Evolutionary conservation across 768 basidiomycete species (phyloP).

Genomic region (Russula sp.): DNA sequence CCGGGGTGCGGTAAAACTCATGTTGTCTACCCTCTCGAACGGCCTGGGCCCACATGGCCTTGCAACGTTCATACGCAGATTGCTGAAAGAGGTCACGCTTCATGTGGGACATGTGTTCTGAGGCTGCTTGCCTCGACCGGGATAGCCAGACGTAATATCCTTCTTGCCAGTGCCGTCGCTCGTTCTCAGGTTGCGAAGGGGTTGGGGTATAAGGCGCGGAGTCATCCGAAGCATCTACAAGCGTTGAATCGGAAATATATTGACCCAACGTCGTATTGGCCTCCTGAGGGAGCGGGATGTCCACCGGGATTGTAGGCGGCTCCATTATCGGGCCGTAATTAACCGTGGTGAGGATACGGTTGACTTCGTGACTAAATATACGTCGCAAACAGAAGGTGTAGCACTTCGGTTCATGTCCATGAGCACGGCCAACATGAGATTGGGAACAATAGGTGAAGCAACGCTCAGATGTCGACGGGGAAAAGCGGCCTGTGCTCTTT

Average conservation of each 20-base stretch:
- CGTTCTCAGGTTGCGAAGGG: conserved; percentile 26
- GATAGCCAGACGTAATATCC: conserved; percentile 74
- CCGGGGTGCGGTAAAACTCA: conserved; percentile 16
- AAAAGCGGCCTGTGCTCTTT: conserved; percentile 26
- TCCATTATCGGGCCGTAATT: conserved; percentile 15
- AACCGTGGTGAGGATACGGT: conserved; percentile 24
- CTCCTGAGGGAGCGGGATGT: conserved; percentile 20
- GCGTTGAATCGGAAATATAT: conserved; percentile 30
- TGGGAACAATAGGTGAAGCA: conserved; percentile 36
- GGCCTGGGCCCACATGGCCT: conserved; percentile 46
- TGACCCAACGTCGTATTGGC: conserved; percentile 23
- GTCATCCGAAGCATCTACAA: conserved; percentile 4
- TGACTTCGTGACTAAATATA: conserved; percentile 35
- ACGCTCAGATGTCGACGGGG: conserved; percentile 32
- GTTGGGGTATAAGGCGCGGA: conserved; percentile 11
- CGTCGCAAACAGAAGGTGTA: conserved; percentile 35
- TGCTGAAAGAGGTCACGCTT: conserved; percentile 49
- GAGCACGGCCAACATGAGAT: conserved; percentile 29
- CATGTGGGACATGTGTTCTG: conserved; percentile 58
- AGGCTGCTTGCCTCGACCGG: conserved; percentile 44
- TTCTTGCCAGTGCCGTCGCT: conserved; percentile 60
- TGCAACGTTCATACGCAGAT: conserved; percentile 35
- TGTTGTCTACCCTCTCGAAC: conserved; percentile 41
- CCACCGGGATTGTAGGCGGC: conserved; percentile 15
- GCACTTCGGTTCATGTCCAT: conserved; percentile 32